Evolutionary conservation across 2,329 filamentous ascomycete genomes (phyloP), one percentile per base, ranked within the genome.

Genomic region (Colletotrichum gloeosporioides): DNA sequence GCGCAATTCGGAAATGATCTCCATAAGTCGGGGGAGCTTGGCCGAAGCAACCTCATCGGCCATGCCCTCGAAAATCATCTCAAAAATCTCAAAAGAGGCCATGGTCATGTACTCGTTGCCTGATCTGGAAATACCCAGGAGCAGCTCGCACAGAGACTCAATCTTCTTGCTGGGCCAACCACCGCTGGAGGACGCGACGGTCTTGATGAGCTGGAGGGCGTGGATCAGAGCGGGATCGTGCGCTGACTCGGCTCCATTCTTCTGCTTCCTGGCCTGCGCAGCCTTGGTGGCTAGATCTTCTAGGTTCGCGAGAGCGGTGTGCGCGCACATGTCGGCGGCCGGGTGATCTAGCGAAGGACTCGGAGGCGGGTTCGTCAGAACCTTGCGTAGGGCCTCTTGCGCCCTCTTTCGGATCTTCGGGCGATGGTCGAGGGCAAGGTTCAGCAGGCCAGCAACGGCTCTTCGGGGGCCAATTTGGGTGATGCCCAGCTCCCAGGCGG

Each of bases 141-240:
- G 87, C 70, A 98, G 87, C 84, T 99, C 96, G 84, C 96, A 98
- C 39, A 99, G 88, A 4, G 94, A 89, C 86, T 99, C 97, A 71
- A 98, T 98, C 86, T 98, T 98, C 87, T 94, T 95, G 87, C 94
- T 98, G 1, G 97, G 97, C 97, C 97, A 99, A 67, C 97, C 97
- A 55, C 95, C 95, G 75, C 95, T 96, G 7, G 95, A 95, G 4
- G 91, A 90, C 1, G 97, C 96, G 76, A 99, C 92, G 0, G 95
- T 95, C 89, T 98, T 98, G 78, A 98, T 94, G 71, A 99, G 88
- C 82, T 99, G 96, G 77, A 99, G 88, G 4, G 96, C 94, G 83
- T 99, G 97, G 79, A 99, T 98, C 67, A 99, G 89, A 34, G 92
- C 92, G 4, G 97, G 96, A 77, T 98, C 95, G 81, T 96, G 92